Base-by-base conservation (phyloP, 1,139 yeast species). In the Kluyveromyces sp. region DNA sequence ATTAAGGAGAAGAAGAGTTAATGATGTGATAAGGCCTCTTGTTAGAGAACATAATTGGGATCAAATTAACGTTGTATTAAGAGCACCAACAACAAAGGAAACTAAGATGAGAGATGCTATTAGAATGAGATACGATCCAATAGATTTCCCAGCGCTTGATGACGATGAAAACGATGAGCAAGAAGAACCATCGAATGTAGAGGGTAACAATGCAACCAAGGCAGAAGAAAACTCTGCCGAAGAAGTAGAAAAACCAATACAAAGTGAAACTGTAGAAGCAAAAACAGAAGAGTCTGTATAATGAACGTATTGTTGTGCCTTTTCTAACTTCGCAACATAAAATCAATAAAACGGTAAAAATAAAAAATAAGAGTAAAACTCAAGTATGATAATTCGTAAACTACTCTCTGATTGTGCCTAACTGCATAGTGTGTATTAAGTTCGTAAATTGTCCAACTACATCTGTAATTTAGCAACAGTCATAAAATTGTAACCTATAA, bases 1-100 rank as follows among this genome's bases (percentile, higher is more conserved):
- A 55, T 77, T 92, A 61, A 87, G 85, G 69, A 83, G 90, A 60
- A 81, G 95, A 61, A 80, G 97, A 65, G 79, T 81, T 27, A 78
- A 74, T 51, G 78, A 80, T 37, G 58, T 62, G 25, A 48, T 69
- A 52, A 69, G 65, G 50, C 70, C 71, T 6, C 59, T 67, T 42
- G 66, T 72, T 8, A 67, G 69, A 48, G 72, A 70, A 43, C 55
- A 67, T 45, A 64, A 71, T 32, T 57, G 67, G 46, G 75, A 69
- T 53, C 69, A 70, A 54, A 54, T 63, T 7, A 63, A 64, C 41
- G 54, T 64, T 4, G 50, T 58, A 7, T 47, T 62, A 40, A 62
- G 65, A 49, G 59, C 62, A 30, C 67, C 67, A 47, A 59, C 64
- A 3, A 56, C 66, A 10, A 54, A 57, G 33, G 67, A 64, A 48